Evolutionary conservation across 352 stramenopile species (phyloP), one percentile per base, ranked within the genome.

Genomic region (Pythium vanterpoolii): DNA sequence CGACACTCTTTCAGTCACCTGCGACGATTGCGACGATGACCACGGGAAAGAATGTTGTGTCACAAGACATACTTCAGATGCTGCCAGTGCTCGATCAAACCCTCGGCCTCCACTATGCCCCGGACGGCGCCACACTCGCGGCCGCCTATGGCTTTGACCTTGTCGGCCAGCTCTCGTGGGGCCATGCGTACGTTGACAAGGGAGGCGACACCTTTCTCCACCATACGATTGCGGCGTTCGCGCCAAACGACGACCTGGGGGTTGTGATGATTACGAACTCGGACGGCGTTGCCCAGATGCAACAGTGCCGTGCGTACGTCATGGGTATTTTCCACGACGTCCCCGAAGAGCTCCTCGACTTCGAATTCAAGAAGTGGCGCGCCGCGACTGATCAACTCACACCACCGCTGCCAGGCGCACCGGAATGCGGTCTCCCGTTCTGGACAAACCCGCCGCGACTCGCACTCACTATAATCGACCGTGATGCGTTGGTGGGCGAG

Each of bases 61-160:
- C 16, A 5, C 8, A 18, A 14, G 33, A 57, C 8, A 13, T 48
- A 2, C 3, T 27, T 5, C 24, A 36, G 19, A 18, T 9, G 5
- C 5, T 42, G 19, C 27, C 11, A 9, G 18, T 11, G 10, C 47
- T 55, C 9, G 43, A 36, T 11, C 23, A 58, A 71, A 13, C 62
- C 74, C n/a, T 18, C 14, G 56, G 56, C 6, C 14, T 63, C 24
- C 62, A 80, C 21, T 83, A 66, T 54, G 51, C 57, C 0, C 57
- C 68, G 0, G 74, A 87, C 18, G 80, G 77, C 18, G 69, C 74
- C 31, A 80, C 66, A 1, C 56, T 87, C 2, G 58, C 74, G 1
- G 73, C 72, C n/a, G 80, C 76, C 5, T 90, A 90, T 23, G 80
- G 80, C 23, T 74, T 90, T 38, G 77, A 90, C 44, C 71, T 73